Conservation (phyloP, 2,329 filamentous ascomycete species). For the Beauveria varroae region DNA sequence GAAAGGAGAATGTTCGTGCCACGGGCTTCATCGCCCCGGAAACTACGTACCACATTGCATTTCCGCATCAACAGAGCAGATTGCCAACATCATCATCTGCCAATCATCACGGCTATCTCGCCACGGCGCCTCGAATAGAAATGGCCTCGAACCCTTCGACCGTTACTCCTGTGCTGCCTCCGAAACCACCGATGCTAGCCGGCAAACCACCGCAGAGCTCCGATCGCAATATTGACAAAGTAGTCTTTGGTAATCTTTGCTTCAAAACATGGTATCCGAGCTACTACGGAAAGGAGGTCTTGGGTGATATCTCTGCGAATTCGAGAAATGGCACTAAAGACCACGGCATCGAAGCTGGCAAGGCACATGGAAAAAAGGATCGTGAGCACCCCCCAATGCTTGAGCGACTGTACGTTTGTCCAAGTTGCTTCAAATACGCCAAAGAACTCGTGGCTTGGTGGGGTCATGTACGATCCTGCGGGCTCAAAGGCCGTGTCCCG, state of each 20-base stretch:
- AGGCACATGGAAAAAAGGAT: slow-evolving; percentile 24
- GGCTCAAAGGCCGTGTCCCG: slow-evolving; percentile 42
- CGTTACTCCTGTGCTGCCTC: slow-evolving; percentile 27
- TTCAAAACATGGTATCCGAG: slow-evolving; percentile 92
- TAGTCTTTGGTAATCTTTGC: slow-evolving; percentile 74
- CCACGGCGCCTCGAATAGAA: slow-evolving; percentile 24
- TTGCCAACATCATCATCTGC: slow-evolving; percentile 24
- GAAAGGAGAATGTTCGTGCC: slow-evolving; percentile 21
- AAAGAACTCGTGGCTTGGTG: slow-evolving; percentile 52
- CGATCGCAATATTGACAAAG: slow-evolving; percentile 77
- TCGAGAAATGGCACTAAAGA: slow-evolving; percentile 22
- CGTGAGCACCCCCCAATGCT: slow-evolving; percentile 40
- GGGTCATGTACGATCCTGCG: slow-evolving; percentile 52
- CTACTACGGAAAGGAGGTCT: slow-evolving; percentile 70
- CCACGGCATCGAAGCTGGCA: slow-evolving; percentile 14
- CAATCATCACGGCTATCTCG: slow-evolving; percentile 26
- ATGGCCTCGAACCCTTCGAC: slow-evolving; percentile 20
- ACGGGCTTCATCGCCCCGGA: slow-evolving; percentile 33
- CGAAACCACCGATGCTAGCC: slow-evolving; percentile 25
- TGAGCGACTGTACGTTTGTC: slow-evolving; percentile 75
- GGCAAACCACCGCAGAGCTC: slow-evolving; percentile 32
- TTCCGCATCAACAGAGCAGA: slow-evolving; percentile 21
- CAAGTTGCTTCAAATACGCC: slow-evolving; percentile 90
- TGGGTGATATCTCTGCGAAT: slow-evolving; percentile 40
- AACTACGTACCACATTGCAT: slow-evolving; percentile 32